Evolutionary conservation across 2,329 filamentous ascomycete genomes (phyloP).

Genomic region (Fusarium sp.): DNA sequence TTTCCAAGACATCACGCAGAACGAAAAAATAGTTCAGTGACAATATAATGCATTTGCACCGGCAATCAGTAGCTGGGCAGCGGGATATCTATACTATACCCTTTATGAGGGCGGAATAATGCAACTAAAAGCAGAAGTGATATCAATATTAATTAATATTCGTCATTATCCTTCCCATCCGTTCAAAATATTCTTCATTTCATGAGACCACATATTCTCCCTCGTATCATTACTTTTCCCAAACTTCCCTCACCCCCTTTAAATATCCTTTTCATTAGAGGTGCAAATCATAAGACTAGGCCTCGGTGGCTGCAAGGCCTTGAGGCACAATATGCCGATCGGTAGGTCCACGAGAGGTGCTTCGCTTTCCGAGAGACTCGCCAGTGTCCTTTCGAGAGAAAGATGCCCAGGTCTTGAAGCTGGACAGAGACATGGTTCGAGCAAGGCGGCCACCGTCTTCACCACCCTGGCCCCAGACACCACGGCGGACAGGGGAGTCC

Average conservation of each 20-base stretch:
- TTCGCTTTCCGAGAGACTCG: constrained; percentile 45
- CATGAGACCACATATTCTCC: not conserved
- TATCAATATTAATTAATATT: constrained; percentile 15
- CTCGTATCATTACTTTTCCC: not conserved
- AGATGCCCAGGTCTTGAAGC: constrained; percentile 57
- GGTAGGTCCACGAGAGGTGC: constrained; percentile 31
- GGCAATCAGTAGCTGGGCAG: not conserved
- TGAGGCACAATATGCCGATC: constrained; percentile 39
- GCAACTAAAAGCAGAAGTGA: constrained; percentile 22
- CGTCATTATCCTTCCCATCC: not conserved
- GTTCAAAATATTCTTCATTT: constrained; percentile 1
- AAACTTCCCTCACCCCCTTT: not conserved
- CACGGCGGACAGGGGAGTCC: constrained; percentile 58
- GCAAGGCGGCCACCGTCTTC: constrained; percentile 56
- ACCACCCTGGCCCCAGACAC: constrained; percentile 61
- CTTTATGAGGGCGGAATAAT: constrained; percentile 18
- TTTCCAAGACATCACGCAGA: not conserved
- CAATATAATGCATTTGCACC: constrained; percentile 8
- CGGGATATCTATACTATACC: constrained; percentile 39
- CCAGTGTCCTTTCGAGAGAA: constrained; percentile 53
- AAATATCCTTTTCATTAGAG: not conserved
- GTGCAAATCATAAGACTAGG: constrained; percentile 18
- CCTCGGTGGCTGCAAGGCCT: constrained; percentile 39
- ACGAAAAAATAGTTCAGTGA: not conserved
- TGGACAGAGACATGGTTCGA: constrained; percentile 61